Evolutionary conservation across 441 rosid species (phyloP).

Genomic region (Macaranga tanarius): DNA sequence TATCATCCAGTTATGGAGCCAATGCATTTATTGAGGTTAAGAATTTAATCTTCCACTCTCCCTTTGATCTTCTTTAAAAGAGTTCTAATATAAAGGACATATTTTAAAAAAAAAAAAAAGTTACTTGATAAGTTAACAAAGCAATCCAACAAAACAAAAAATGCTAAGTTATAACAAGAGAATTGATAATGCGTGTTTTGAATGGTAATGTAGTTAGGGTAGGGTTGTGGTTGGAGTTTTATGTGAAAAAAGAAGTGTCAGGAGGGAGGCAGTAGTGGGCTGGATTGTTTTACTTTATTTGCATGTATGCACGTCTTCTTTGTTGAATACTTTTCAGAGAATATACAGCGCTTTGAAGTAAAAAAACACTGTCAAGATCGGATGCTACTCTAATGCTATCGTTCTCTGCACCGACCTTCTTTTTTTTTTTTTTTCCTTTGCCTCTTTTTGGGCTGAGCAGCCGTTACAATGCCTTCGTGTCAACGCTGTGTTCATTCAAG

Average conservation of each 20-base stretch:
- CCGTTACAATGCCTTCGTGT: slow-evolving; percentile 21
- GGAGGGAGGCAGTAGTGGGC: background rate
- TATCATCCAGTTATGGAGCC: too few species aligned
- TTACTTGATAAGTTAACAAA: too few species aligned
- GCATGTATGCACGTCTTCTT: slow-evolving; percentile 31
- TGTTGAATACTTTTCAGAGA: slow-evolving; percentile 30
- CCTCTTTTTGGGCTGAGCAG: background rate
- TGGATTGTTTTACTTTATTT: slow-evolving; percentile 17
- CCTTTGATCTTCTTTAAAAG: too few species aligned
- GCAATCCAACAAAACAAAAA: too few species aligned
- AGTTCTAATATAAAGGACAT: too few species aligned
- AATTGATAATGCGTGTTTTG: too few species aligned
- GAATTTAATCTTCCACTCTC: too few species aligned
- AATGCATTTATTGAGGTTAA: too few species aligned
- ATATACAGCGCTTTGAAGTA: slow-evolving; percentile 27
- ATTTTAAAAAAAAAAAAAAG: too few species aligned
- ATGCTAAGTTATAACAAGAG: too few species aligned
- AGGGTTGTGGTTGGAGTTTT: slow-evolving; percentile 7
- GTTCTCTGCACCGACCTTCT: background rate
- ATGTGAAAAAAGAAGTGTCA: background rate
- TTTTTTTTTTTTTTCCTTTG: background rate
- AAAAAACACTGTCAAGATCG: slow-evolving; percentile 29
- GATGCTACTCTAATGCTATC: slow-evolving; percentile 16
- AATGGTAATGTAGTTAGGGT: background rate
- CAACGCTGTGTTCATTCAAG: background rate